Evolutionary conservation across 2,329 filamentous ascomycete genomes (phyloP), one percentile per base, ranked within the genome.

Genomic region (Nemania sp.): DNA sequence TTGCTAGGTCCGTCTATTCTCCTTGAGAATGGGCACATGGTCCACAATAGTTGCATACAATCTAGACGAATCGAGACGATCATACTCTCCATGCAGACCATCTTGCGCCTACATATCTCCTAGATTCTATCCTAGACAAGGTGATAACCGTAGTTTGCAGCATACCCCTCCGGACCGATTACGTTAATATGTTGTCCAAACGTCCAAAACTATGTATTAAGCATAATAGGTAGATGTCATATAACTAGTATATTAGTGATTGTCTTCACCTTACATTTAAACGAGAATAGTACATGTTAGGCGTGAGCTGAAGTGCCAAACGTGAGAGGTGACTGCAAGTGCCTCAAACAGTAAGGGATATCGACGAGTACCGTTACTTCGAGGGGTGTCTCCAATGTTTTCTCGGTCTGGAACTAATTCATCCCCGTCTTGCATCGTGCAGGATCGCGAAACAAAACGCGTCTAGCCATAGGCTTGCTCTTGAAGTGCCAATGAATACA

Each of bases 401-500:
- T n/a, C 35, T 55, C 52, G 35, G 63, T 57, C 22, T 63, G 49
- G 27, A 57, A 47, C 56, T 67, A 52, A 41, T 51, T 49, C 55
- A 27, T 56, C 52, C 64, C 35, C 18, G 57, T 56, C 41, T 58
- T 62, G 52, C 55, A 62, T 65, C 38, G 65, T 67, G 65, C 60
- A 70, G 62, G 29, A 59, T 61, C 61, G 47, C 72, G 71, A 75
- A 72, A 73, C 71, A 66, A 66, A 65, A 55, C 60, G 70, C 62
- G 55, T 58, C 59, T 70, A 52, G n/a, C 68, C 66, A 70, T 70
- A 66, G 64, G 68, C 62, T 63, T 45, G 47, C 62, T 35, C 64
- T 67, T 27, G 51, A 65, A 43, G 62, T 22, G 5, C 55, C 57
- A 63, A 53, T 70, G 64, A 58, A 59, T 27, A 66, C 61, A 24